phyloP scores from a whole-genome alignment of 23 red algal genomes.

The Agarophyton chilense region DNA sequence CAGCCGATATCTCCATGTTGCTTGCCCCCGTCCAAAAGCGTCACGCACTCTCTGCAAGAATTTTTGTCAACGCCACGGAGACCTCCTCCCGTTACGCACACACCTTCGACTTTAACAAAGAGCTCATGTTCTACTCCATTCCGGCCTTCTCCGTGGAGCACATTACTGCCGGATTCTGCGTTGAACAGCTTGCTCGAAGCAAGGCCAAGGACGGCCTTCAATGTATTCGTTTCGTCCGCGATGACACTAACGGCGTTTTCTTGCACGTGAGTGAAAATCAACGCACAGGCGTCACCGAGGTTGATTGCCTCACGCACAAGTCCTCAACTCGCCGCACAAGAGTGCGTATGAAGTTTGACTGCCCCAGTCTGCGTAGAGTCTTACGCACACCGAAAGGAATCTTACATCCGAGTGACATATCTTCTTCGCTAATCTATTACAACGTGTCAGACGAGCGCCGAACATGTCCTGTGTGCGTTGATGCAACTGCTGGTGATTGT shows the following conservation, averaged over 20 bases:
- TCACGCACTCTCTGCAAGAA: slow-evolving; percentile 54
- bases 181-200: slow-evolving; percentile 45
- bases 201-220: slow-evolving; percentile 37
- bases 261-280: slow-evolving; percentile 62
- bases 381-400: slow-evolving; percentile 57
- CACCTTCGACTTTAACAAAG: slow-evolving; percentile 73
- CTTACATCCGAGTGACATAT: slow-evolving; percentile 52
- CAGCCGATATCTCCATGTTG: slow-evolving; percentile 72
- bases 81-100: slow-evolving; percentile 64
- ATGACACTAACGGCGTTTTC: slow-evolving; percentile 57
- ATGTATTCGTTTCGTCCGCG: slow-evolving; percentile 71
- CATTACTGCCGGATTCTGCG: slow-evolving; percentile 70
- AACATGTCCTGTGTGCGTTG: slow-evolving; percentile 55
- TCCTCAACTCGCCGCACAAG: slow-evolving; percentile 60
- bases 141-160: slow-evolving; percentile 67
- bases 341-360: slow-evolving; percentile 74
- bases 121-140: slow-evolving; percentile 74
- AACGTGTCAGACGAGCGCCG: slow-evolving; percentile 65
- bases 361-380: slow-evolving; percentile 30
- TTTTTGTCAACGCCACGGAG: slow-evolving; percentile 67
- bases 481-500: slow-evolving; percentile 34
- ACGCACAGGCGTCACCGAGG: slow-evolving; percentile 54
- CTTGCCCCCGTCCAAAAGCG: slow-evolving; percentile 69
- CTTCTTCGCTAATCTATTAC: slow-evolving; percentile 61
- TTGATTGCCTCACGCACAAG: slow-evolving; percentile 59